Evolutionary conservation across 2,329 filamentous ascomycete genomes (phyloP).

Genomic region (Graphilbum sp.): DNA sequence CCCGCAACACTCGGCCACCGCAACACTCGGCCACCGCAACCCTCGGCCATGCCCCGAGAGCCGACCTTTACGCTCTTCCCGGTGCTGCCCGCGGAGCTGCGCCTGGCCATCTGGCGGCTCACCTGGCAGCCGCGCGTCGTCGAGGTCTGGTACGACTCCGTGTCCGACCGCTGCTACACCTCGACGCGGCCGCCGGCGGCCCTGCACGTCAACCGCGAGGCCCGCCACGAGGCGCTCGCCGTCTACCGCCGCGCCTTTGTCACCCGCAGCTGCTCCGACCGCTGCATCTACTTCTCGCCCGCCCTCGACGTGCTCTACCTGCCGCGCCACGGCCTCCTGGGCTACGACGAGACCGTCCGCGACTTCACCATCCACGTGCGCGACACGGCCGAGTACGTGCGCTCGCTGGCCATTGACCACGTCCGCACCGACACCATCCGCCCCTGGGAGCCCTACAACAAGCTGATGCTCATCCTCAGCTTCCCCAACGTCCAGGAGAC

Average conservation of each 20-base stretch:
- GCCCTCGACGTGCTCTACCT: conserved; percentile 21
- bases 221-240: conserved; percentile 22
- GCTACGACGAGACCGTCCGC: conserved; percentile 23
- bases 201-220: conserved; percentile 25
- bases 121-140: conserved; percentile 21
- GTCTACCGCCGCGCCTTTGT: conserved; percentile 21
- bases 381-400: conserved; percentile 17
- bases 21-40: neutral
- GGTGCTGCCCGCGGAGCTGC: conserved; percentile 21
- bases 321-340: conserved; percentile 20
- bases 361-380: conserved; percentile 22
- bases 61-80: conserved; percentile 17
- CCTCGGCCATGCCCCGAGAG: neutral
- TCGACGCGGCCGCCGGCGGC: conserved; percentile 21
- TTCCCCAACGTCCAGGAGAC: conserved; percentile 23
- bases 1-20: neutral
- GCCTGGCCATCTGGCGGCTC: conserved; percentile 23
- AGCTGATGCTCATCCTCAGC: conserved; percentile 26
- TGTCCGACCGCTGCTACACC: conserved; percentile 20
- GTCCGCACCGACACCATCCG: conserved; percentile 25
- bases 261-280: conserved; percentile 15
- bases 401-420: conserved; percentile 27
- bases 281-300: conserved; percentile 22
- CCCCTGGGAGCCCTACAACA: conserved; percentile 35
- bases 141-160: conserved; percentile 21